A percentile compares a stretch with the other conserved stretches of the same genome.
Conservation (phyloP, 2,329 filamentous ascomycete genomes). For the Alternaria sp. region DNA sequence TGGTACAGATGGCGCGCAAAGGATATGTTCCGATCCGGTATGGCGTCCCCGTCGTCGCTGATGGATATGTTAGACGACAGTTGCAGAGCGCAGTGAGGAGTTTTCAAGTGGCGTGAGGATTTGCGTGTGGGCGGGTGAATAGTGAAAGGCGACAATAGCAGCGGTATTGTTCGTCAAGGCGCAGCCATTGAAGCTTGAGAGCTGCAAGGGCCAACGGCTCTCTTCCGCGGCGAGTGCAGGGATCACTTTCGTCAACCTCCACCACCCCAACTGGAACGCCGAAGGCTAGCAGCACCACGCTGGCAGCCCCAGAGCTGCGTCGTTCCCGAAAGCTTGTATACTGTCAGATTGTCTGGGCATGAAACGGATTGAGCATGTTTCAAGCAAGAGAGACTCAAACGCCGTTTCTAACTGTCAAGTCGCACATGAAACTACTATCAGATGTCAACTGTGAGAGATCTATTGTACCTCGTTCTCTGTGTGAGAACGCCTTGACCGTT, state of each 20-base stretch:
- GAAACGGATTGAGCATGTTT: neutral
- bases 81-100: neutral
- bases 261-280: neutral
- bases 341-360: neutral
- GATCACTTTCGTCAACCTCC: slow-evolving; percentile 11
- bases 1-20: neutral
- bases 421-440: neutral
- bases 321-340: neutral
- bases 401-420: neutral
- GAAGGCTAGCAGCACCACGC: neutral
- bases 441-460: neutral
- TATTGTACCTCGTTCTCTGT: slow-evolving; percentile 3
- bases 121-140: neutral
- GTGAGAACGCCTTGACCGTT: slow-evolving; percentile 21
- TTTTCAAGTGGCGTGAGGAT: neutral
- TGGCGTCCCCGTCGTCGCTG: neutral
- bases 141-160: neutral
- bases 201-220: slow-evolving; percentile 16
- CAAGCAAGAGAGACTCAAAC: neutral
- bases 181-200: slow-evolving; percentile 12
- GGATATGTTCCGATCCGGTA: neutral
- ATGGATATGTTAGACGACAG: neutral
- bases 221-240: slow-evolving; percentile 25
- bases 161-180: slow-evolving; percentile 8
- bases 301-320: neutral